Evolutionary conservation across 306 rosid species (phyloP).

Genomic region (Quercus dentata): DNA sequence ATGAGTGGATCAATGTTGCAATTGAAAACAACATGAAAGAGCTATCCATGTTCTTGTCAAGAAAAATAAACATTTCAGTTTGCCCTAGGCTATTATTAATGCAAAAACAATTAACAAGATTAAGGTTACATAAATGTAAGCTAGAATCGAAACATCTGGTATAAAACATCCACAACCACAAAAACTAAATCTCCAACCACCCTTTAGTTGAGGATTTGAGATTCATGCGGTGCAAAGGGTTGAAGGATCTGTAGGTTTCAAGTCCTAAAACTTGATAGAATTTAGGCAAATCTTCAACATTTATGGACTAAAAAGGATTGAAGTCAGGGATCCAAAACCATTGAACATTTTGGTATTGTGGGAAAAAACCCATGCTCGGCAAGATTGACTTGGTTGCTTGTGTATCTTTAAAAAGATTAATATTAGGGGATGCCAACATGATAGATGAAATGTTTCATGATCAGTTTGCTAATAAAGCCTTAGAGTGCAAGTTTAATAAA

Average conservation of each 20-base stretch:
- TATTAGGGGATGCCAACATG: slow-evolving; percentile 40
- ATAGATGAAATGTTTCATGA: slow-evolving; percentile 21
- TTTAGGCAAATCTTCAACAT: slow-evolving; percentile 29
- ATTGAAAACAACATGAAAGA: slow-evolving; percentile 17
- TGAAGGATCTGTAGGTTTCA: slow-evolving; percentile 23
- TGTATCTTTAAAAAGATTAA: slow-evolving; percentile 44
- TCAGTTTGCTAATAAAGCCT: too few relatives aligned
- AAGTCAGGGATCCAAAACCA: slow-evolving; percentile 35
- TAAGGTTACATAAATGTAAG: slow-evolving; percentile 33
- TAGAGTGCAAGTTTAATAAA: too few relatives aligned
- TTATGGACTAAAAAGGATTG: slow-evolving; percentile 19
- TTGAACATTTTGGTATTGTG: slow-evolving; percentile 51
- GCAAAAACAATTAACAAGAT: slow-evolving; percentile 16
- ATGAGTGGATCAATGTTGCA: slow-evolving; percentile 19
- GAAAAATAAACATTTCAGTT: not conserved
- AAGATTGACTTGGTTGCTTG: slow-evolving; percentile 38
- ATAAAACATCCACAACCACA: slow-evolving; percentile 24
- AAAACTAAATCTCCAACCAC: slow-evolving; percentile 35
- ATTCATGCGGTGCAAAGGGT: slow-evolving; percentile 40
- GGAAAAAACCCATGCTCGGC: slow-evolving; percentile 22
- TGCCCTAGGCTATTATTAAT: slow-evolving; percentile 15
- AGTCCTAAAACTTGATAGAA: slow-evolving; percentile 22
- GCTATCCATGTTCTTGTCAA: slow-evolving; percentile 18
- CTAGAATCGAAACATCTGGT: not conserved
- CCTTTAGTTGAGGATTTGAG: slow-evolving; percentile 45